Base-by-base conservation (phyloP, 805 yeast species). In the Komagataella kurtzmanii region DNA sequence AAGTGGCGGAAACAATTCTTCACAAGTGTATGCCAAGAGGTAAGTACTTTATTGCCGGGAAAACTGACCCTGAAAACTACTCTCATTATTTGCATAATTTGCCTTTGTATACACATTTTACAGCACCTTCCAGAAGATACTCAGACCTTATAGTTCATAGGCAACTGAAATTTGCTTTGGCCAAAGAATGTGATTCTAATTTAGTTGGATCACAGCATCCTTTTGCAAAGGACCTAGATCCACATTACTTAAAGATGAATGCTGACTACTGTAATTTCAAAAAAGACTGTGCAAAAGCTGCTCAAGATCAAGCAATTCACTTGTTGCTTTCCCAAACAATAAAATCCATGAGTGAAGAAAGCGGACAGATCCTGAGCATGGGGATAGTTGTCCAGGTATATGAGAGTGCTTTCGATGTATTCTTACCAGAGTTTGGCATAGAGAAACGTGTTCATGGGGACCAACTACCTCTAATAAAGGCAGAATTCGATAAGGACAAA, bases 401-500 rank as follows among this genome's bases (percentile, higher is more conserved):
- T 65, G 98, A 93, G 67, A 87, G 96, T 1, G 88, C 98, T 1
- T 93, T 93, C 69, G 99, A 93, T 65, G 91, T 90, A 3, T 79
- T 85, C 57, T 73, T 90, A 55, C 96, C 97, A 2, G 96, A 88
- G 57, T 85, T 89, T 69, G 97, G 97, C 47, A 85, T 90, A 59
- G 97, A 90, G 64, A 90, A 90, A 67, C 76, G 97, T 61, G 97
- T 90, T 19, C 99, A 93, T 62, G 97, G 98, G 24, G 99, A 93
- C 67, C 98, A 93, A 67, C 72, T 93, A 52, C 98, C 98, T 8
- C 72, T 91, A 55, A 79, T 79, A 21, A 90, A 89, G 65, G 98
- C 97, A 4, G 98, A 93, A 65, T 93, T 85, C 64, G 90, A 87
- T 64, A 85, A 83, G 62, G 60, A 63, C 17, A 70, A 76, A 45